These are phyloP conservation scores for Craspedostauros australis DNA, from an alignment of 108 stramenopile genomes.

Conservation along the genomic window DNA sequence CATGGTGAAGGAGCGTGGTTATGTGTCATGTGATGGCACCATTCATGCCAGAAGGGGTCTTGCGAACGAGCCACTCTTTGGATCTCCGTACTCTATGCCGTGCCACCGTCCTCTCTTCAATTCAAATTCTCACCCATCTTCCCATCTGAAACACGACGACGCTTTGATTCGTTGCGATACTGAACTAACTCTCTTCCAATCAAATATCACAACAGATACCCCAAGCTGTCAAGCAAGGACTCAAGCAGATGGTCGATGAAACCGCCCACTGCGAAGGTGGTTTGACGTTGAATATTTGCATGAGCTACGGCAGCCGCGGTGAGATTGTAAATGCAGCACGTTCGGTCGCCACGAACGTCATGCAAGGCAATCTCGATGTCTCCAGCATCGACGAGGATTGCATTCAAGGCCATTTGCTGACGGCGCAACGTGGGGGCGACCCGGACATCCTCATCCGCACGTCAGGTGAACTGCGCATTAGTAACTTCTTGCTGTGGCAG, in stretches of 20 bases:
- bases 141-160: no score
- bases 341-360: constrained; percentile 41
- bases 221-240: constrained; percentile 31
- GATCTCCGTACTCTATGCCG: not conserved
- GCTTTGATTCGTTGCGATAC: not conserved
- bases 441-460: constrained; percentile 95
- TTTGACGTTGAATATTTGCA: constrained; percentile 85
- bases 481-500: constrained; percentile 95
- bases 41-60: no score
- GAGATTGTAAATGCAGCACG: constrained; percentile 85
- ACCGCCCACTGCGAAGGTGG: constrained; percentile 37
- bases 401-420: constrained; percentile 43
- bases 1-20: no score
- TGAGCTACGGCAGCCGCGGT: constrained; percentile 89
- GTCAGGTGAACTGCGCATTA: constrained; percentile 89
- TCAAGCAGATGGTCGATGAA: constrained; percentile 52
- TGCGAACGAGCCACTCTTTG: not conserved
- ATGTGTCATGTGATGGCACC: no score
- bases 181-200: not conserved
- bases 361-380: constrained; percentile 31
- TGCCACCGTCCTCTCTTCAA: no score
- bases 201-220: constrained; percentile 32
- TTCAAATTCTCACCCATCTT: no score
- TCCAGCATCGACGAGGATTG: constrained; percentile 47
- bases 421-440: constrained; percentile 38